phyloP scores from a whole-genome alignment of 2,329 filamentous ascomycete species.

The Colletotrichum scovillei region DNA sequence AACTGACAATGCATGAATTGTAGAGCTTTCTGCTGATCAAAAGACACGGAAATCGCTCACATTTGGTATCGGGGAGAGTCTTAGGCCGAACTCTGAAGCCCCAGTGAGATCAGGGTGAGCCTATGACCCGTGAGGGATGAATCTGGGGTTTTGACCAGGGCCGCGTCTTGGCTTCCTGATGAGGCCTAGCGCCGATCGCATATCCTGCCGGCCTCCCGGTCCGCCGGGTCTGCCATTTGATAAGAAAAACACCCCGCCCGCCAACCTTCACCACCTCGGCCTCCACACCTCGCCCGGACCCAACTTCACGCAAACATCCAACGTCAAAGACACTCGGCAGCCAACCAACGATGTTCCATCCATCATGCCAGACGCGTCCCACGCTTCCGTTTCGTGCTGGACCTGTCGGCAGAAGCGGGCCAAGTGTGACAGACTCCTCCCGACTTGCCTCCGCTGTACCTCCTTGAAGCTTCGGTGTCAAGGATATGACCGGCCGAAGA shows the following conservation, averaged over 20 bases:
- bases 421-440: slow-evolving; percentile 29
- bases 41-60: no score
- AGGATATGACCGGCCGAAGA: slow-evolving; percentile 25
- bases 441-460: slow-evolving; percentile 23
- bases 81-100: background rate
- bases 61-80: no score
- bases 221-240: background rate
- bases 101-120: background rate
- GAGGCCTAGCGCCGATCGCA: slow-evolving; percentile 2
- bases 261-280: background rate
- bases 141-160: slow-evolving; percentile 26
- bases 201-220: background rate
- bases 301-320: background rate
- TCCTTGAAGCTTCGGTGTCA: slow-evolving; percentile 28
- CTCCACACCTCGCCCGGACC: background rate
- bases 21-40: no score
- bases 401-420: slow-evolving; percentile 30
- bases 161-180: slow-evolving; percentile 32
- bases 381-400: slow-evolving; percentile 27
- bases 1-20: no score
- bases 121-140: background rate
- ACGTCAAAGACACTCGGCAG: background rate
- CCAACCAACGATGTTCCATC: slow-evolving; percentile 12
- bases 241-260: slow-evolving; percentile 7
- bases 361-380: slow-evolving; percentile 24